phyloP scores from a whole-genome alignment of 306 rosid genomes.

The Clitoria ternatea region DNA sequence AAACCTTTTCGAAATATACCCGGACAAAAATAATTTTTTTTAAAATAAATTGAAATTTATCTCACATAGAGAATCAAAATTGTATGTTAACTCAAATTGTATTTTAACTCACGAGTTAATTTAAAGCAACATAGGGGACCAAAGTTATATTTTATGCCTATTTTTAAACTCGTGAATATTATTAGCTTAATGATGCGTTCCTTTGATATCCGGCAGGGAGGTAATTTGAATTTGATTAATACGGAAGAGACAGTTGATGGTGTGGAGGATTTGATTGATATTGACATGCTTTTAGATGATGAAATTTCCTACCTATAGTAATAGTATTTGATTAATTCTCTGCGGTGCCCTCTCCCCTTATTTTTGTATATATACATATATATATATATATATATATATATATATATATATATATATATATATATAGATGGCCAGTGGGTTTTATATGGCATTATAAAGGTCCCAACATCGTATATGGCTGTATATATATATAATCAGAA shows the following conservation, averaged over 20 bases:
- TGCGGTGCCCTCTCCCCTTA: too few relatives aligned
- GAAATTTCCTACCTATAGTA: slow-evolving; percentile 59
- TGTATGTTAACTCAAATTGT: too few relatives aligned
- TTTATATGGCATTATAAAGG: slow-evolving; percentile 30
- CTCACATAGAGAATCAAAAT: too few relatives aligned
- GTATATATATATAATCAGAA: slow-evolving; percentile 24
- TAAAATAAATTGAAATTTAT: too few relatives aligned
- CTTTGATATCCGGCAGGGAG: slow-evolving; percentile 35
- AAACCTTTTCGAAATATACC: too few relatives aligned
- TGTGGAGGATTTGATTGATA: slow-evolving; percentile 62
- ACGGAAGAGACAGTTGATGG: slow-evolving; percentile 56
- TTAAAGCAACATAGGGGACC: too few relatives aligned
- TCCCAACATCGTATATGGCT: slow-evolving; percentile 25
- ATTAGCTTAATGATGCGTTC: slow-evolving; percentile 4
- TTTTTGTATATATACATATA: too few relatives aligned
- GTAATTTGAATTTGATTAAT: slow-evolving; percentile 30
- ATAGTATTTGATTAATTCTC: slow-evolving; percentile 53
- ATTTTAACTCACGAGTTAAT: too few relatives aligned
- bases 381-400: too few relatives aligned
- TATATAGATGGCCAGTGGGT: slow-evolving; percentile 36
- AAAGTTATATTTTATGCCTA: not conserved
- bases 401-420: too few relatives aligned
- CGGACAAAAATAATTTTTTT: too few relatives aligned
- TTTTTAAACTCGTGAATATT: slow-evolving; percentile 2
- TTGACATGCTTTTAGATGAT: slow-evolving; percentile 64